Evolutionary conservation across 495 filamentous ascomycete species (phyloP).

Genomic region (Beverwykella pulmonaria): DNA sequence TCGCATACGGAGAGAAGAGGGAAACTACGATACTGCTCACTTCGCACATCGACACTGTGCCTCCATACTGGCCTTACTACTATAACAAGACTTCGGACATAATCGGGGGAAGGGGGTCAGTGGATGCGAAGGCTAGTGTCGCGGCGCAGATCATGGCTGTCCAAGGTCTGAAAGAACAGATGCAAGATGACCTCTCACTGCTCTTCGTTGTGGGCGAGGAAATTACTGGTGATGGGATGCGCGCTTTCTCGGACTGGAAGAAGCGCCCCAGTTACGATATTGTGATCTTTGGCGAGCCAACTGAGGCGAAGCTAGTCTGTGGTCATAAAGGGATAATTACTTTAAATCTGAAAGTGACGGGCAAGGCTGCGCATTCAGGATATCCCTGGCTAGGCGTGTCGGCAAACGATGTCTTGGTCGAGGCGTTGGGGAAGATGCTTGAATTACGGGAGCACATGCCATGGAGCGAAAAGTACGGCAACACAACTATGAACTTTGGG

Average conservation of each 20-base stretch:
- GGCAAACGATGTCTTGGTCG: slow-evolving; percentile 74
- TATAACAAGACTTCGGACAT: slow-evolving; percentile 37
- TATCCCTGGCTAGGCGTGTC: slow-evolving; percentile 84
- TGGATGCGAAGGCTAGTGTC: slow-evolving; percentile 89
- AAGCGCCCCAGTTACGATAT: slow-evolving; percentile 58
- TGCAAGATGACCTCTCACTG: slow-evolving; percentile 59
- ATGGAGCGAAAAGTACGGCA: slow-evolving; percentile 72
- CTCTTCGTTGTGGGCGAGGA: slow-evolving; percentile 94
- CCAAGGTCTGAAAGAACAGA: slow-evolving; percentile 54
- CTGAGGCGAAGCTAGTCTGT: slow-evolving; percentile 78
- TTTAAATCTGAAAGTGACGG: slow-evolving; percentile 65
- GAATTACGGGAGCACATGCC: slow-evolving; percentile 66
- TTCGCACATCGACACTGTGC: slow-evolving; percentile 69
- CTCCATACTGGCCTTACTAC: slow-evolving; percentile 46
- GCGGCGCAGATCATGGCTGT: slow-evolving; percentile 72
- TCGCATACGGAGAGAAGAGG: slow-evolving; percentile 67
- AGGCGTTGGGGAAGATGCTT: slow-evolving; percentile 64
- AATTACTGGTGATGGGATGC: slow-evolving; percentile 82
- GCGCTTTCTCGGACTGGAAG: slow-evolving; percentile 54
- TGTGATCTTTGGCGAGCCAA: slow-evolving; percentile 91
- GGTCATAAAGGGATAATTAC: slow-evolving; percentile 84
- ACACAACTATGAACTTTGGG: slow-evolving; percentile 87
- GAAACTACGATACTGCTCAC: slow-evolving; percentile 70
- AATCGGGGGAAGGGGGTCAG: slow-evolving; percentile 76
- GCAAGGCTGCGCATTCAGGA: slow-evolving; percentile 82